phyloP scores from a whole-genome alignment of 148 eudicot species.

The Camellia sinensis region DNA sequence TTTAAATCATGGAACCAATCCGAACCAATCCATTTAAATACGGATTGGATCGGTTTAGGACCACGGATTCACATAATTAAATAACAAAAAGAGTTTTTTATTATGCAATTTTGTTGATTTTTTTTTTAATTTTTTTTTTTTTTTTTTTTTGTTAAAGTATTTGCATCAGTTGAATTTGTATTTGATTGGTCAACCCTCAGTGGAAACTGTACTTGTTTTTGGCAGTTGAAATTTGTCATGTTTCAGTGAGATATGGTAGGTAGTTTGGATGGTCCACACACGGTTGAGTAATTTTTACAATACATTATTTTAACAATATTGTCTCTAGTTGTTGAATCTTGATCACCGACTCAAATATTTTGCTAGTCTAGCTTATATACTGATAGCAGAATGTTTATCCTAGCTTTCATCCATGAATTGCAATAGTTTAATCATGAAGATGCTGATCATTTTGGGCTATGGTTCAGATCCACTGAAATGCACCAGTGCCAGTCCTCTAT shows the following conservation, averaged over 20 bases:
- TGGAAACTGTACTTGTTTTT: neutral
- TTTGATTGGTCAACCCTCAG: too few species aligned
- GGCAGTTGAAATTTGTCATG: slow-evolving; percentile 5
- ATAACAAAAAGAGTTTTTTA: neutral
- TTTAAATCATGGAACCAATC: too few species aligned
- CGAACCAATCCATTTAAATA: too few species aligned
- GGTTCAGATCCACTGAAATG: slow-evolving; percentile 31
- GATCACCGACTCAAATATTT: too few species aligned
- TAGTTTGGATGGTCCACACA: neutral
- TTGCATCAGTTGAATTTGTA: neutral
- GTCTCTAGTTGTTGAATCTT: neutral
- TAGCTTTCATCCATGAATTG: slow-evolving; percentile 3
- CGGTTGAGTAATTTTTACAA: neutral
- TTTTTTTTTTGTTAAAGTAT: neutral
- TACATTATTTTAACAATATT: neutral
- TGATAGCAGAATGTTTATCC: slow-evolving; percentile 13
- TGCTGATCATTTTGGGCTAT: neutral
- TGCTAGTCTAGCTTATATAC: slow-evolving; percentile 8
- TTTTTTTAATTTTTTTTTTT: neutral
- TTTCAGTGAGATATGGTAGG: neutral
- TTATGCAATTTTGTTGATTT: neutral
- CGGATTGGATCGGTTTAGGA: too few species aligned
- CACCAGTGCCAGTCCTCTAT: slow-evolving; percentile 21
- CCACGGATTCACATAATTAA: too few species aligned
- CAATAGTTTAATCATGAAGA: neutral